Conservation (phyloP, 139 green algal genomes). For the Coelastrella sp. region DNA sequence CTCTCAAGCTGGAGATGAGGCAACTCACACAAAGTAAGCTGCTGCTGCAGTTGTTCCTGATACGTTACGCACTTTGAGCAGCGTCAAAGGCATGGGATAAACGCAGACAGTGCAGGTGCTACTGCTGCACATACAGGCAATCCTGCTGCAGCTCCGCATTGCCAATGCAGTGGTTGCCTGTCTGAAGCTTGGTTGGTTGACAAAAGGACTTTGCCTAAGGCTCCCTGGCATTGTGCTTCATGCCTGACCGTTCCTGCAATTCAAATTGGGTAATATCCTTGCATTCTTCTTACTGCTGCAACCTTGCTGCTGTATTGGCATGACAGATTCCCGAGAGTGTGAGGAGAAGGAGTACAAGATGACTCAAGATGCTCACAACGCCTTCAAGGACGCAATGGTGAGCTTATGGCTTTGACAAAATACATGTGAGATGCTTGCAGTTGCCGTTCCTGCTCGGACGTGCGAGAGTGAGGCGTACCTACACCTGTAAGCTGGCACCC, state of each 20-base stretch:
- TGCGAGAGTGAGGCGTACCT: not conserved
- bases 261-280: too few species aligned
- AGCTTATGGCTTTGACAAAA: not conserved
- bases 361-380: not conserved
- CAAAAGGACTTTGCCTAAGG: too few species aligned
- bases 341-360: not conserved
- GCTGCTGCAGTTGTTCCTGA: not conserved
- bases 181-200: too few species aligned
- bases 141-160: too few species aligned
- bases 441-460: not conserved
- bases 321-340: constrained; percentile 1
- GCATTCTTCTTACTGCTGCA: not conserved
- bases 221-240: too few species aligned
- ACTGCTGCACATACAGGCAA: too few species aligned
- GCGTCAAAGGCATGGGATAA: too few species aligned
- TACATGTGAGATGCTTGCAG: too few species aligned
- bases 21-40: constrained; percentile 6
- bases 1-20: constrained; percentile 39
- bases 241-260: too few species aligned
- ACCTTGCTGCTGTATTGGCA: not conserved
- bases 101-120: too few species aligned
- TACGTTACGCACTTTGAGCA: not conserved
- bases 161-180: too few species aligned
- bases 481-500: not conserved
- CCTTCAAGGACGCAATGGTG: not conserved